Evolutionary conservation across 2,329 filamentous ascomycete species (phyloP), one percentile per base, ranked within the genome.

Genomic region (Aureobasidium subglaciale): DNA sequence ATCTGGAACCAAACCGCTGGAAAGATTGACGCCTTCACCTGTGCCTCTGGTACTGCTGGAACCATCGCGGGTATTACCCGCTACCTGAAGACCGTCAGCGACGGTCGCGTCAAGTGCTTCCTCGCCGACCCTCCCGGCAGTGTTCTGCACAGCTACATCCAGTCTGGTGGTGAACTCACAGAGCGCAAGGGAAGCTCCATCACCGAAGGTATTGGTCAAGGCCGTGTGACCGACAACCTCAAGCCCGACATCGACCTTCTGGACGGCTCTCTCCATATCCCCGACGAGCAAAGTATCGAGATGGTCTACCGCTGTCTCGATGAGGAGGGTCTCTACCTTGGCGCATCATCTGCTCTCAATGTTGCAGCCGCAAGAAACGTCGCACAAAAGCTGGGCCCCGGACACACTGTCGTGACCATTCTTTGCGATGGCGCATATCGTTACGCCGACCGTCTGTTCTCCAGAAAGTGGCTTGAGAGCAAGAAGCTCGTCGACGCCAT

Each of bases 231-330:
- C n/a, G 89, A 96, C 68, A 99, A 99, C 73, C 75, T 99, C 61
- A 78, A 83, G 71, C 88, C 87, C 4, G 93, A 99, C 66, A 80
- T 99, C 57, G 86, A 80, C 59, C 77, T 95, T 41, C 67, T 97
- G 15, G 93, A 97, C 72, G 91, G 86, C 57, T 89, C 90, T 32
- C 67, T 99, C 65, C 79, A 85, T 68, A 90, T 99, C 63, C 80
- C 83, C 59, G 93, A 99, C 68, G 90, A 93, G 75, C 91, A 95
- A 81, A 95, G 85, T 65, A 92, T 99, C 63, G 89, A 88, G 73
- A 97, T 96, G 93, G 90, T 99, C 41, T 99, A 97, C 75, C 79
- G 92, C 61, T 96, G 92, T 68, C 77, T 99, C 60, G 91, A 97
- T 66, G 90, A 97, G 73, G 93, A 99, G 70, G 93, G 93, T 2